phyloP scores from a whole-genome alignment of 2,329 filamentous ascomycete genomes.

The Volutella citrinella region DNA sequence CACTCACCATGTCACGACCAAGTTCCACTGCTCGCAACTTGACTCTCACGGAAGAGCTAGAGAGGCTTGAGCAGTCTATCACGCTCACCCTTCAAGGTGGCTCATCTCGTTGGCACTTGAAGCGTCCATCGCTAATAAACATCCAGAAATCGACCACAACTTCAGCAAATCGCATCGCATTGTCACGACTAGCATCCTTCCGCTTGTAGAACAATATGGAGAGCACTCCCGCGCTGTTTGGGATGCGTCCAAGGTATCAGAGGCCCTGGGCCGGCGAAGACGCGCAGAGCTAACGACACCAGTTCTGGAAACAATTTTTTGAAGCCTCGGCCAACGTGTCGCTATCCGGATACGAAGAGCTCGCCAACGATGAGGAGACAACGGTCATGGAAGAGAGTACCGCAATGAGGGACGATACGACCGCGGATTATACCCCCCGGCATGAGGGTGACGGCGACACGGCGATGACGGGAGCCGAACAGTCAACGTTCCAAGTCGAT shows the following conservation, averaged over 20 bases:
- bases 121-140: no score
- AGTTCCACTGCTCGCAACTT: conserved; percentile 53
- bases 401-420: conserved; percentile 54
- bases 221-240: conserved; percentile 92
- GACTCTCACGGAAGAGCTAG: conserved; percentile 89
- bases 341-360: conserved; percentile 88
- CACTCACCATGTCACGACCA: conserved; percentile 45
- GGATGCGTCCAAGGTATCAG: conserved; percentile 84
- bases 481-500: conserved; percentile 43
- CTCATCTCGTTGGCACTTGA: no score
- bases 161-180: conserved; percentile 97
- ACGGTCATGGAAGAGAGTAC: conserved; percentile 49
- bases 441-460: conserved; percentile 37
- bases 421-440: conserved; percentile 46
- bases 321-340: conserved; percentile 97
- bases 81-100: conserved; percentile 92
- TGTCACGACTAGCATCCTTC: conserved; percentile 88
- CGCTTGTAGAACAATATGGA: conserved; percentile 91
- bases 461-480: conserved; percentile 28
- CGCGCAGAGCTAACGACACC: conserved; percentile 12
- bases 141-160: conserved; percentile 94
- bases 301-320: conserved; percentile 99
- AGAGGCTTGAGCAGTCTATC: conserved; percentile 94
- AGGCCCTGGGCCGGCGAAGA: no score
- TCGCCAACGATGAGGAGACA: conserved; percentile 64